Conservation (phyloP, 768 basidiomycete genomes). For the Psilocybe tampanensis region DNA sequence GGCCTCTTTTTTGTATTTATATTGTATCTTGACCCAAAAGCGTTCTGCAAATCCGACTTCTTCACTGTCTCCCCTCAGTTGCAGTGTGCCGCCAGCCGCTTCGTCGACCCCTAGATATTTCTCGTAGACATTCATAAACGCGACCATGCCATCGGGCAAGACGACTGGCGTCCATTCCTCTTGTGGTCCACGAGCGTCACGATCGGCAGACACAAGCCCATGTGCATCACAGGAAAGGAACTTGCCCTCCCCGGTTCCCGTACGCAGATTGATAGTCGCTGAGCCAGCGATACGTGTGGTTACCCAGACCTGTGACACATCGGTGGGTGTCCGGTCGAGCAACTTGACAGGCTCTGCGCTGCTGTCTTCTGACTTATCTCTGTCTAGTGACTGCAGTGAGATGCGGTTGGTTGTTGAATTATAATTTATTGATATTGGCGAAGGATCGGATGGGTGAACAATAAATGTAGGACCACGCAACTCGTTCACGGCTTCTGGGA, state of each 20-base stretch:
- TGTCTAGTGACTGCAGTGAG: constrained; percentile 65
- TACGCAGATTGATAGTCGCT: constrained; percentile 81
- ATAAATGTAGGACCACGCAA: constrained; percentile 90
- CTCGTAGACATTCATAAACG: constrained; percentile 87
- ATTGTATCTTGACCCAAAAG: constrained; percentile 90
- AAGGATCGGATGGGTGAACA: constrained; percentile 79
- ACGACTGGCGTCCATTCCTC: constrained; percentile 93
- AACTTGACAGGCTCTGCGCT: constrained; percentile 41
- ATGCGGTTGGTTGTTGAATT: constrained; percentile 77
- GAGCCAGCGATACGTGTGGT: constrained; percentile 85
- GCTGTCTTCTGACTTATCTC: constrained; percentile 48
- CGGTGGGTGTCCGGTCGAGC: constrained; percentile 71
- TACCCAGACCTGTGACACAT: constrained; percentile 92
- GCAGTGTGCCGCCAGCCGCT: constrained; percentile 78
- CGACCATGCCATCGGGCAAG: constrained; percentile 82
- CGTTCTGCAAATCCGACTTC: constrained; percentile 84
- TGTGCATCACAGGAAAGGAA: constrained; percentile 88
- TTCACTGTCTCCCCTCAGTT: constrained; percentile 83
- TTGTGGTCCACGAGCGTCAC: constrained; percentile 90
- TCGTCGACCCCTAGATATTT: constrained; percentile 87
- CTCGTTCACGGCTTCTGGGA: constrained; percentile 70
- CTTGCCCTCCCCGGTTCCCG: constrained; percentile 86
- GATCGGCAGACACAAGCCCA: constrained; percentile 80
- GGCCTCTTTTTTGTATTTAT: constrained; percentile 85
- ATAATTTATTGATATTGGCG: constrained; percentile 75